These are phyloP conservation scores for Diutina neorugosa DNA, from an alignment of 1,139 yeast species.

Conservation along the genomic window DNA sequence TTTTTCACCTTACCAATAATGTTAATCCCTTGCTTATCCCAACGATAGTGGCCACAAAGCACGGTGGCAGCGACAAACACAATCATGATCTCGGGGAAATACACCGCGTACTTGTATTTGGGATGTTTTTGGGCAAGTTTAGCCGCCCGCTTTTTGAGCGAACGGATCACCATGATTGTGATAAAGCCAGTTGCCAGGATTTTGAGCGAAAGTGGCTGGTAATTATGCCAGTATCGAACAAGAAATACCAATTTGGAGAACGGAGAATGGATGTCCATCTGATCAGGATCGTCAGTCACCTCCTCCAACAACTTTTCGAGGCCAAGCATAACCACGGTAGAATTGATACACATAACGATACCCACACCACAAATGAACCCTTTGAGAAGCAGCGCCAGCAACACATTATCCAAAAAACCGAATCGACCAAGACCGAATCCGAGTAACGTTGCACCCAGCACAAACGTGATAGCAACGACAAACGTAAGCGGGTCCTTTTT, in stretches of 20 bases:
- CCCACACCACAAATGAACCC: conserved; percentile 96
- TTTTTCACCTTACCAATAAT: conserved; percentile 56
- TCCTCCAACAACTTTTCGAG: conserved; percentile 28
- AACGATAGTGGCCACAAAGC: conserved; percentile 39
- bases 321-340: conserved; percentile 64
- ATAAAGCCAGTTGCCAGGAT: conserved; percentile 39
- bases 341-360: conserved; percentile 72
- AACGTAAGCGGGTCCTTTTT: conserved; percentile 45
- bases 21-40: conserved; percentile 48
- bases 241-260: conserved; percentile 58
- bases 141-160: conserved; percentile 24
- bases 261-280: conserved; percentile 63
- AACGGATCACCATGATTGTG: conserved; percentile 27
- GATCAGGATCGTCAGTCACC: conserved; percentile 21
- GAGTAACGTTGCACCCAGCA: conserved; percentile 65
- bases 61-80: conserved; percentile 57
- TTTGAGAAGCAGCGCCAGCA: conserved; percentile 69
- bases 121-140: conserved; percentile 8
- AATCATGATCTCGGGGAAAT: conserved; percentile 73
- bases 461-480: conserved; percentile 61
- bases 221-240: conserved; percentile 22
- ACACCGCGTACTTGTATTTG: conserved; percentile 23
- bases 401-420: conserved; percentile 81
- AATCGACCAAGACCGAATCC: conserved; percentile 73
- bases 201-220: conserved; percentile 38